Evolutionary conservation across 1,139 yeast genomes (phyloP), one percentile per base, ranked within the genome.

Genomic region (Taphrina betulina): DNA sequence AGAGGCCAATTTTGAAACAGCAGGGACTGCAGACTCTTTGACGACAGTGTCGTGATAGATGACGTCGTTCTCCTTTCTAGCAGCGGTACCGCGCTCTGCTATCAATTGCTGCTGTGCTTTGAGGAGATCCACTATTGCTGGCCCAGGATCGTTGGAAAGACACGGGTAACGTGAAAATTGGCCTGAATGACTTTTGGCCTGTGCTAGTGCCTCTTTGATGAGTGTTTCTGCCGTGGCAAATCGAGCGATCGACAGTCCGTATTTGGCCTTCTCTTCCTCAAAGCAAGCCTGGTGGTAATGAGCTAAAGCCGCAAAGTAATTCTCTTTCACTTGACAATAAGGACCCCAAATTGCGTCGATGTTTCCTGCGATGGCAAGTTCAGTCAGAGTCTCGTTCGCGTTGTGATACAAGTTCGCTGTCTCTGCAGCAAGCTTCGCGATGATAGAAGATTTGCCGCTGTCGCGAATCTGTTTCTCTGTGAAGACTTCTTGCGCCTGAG

Each of bases 401-500:
- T 76, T 74, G 33, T 75, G 78, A 66, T 80, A 89, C 58, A 80
- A 71, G 3, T 71, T 69, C 4, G 83, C 72, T 0, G 92, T 75
- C 2, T 88, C 77, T 56, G 78, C 72, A 23, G 95, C 81, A 57
- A 92, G 75, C 68, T 82, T 88, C 10, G 95, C 76, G 29, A 85
- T 77, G 67, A 90, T 74, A 0, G 92, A 79, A 42, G 83, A 81
- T 60, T 65, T 68, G 37, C 63, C 52, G 42, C 71, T 68, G 19
- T 73, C 75, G 45, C 75, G 76, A 38, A 88, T 70, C 26, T 83
- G 78, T 62, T 81, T 84, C 65, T 83, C 71, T 3, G 84, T 72
- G 66, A 90, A 89, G 8, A 85, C 77, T 64, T 92, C 96, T 67
- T 89, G 96, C 1, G 94, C 86, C 68, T 92, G 96, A 0, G 95